Percentiles rank a stretch among this genome's conserved stretches.
phyloP scores from a whole-genome alignment of 352 stramenopile genomes.

The Ophiocytium majus region DNA sequence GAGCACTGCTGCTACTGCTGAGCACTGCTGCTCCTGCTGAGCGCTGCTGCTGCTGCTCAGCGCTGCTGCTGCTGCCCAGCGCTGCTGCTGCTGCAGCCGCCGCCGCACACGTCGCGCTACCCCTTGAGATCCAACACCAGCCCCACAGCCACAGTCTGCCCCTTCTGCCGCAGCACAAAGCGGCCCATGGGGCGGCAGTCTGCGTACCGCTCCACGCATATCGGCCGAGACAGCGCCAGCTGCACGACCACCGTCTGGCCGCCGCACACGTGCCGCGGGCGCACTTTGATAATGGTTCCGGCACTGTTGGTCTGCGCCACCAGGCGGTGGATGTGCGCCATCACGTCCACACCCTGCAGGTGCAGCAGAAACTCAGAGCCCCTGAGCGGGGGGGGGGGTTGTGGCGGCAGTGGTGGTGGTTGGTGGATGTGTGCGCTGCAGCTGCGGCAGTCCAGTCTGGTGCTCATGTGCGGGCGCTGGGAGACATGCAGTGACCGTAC shows the following conservation, averaged over 20 bases:
- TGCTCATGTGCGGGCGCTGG: too few species aligned
- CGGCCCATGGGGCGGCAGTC: conserved; percentile 67
- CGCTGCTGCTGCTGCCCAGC: too few species aligned
- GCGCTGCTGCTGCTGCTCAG: too few species aligned
- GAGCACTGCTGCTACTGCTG: too few species aligned
- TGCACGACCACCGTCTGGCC: conserved; percentile 58
- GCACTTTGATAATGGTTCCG: conserved; percentile 53
- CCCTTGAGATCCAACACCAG: conserved; percentile 62
- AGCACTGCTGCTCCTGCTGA: too few species aligned
- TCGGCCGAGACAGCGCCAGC: conserved; percentile 62
- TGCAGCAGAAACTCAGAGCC: conserved; percentile 68
- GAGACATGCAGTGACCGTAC: too few species aligned
- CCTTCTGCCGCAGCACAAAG: conserved; percentile 68
- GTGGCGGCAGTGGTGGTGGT: too few species aligned
- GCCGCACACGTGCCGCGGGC: conserved; percentile 29
- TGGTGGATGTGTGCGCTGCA: too few species aligned
- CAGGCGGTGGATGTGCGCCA: conserved; percentile 44
- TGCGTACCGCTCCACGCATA: conserved; percentile 66
- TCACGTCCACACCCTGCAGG: conserved; percentile 69
- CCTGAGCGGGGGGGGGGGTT: conserved; percentile 22
- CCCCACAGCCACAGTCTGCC: conserved; percentile 68
- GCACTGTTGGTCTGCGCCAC: conserved; percentile 41
- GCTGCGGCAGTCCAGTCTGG: too few species aligned
- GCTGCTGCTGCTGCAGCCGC: neutral
- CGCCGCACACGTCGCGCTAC: neutral